A percentile compares a stretch with the other conserved stretches of the same genome.
Conservation (phyloP, 345 rosid genomes). For the Eucalyptus curtisii region DNA sequence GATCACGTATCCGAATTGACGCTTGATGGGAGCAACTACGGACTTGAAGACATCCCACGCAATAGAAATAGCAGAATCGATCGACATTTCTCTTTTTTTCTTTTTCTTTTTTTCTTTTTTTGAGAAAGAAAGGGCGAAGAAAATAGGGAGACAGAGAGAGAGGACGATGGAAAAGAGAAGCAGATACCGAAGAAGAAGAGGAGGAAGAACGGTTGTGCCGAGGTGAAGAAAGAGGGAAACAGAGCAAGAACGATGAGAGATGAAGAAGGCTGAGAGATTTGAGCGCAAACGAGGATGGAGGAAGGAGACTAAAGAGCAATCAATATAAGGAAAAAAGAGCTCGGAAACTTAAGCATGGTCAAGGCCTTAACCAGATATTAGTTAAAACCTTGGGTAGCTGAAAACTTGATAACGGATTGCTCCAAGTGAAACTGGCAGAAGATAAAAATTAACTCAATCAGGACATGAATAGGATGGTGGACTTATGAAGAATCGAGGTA, state of each 20-base stretch:
- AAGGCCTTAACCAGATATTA: no score
- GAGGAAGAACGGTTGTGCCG: background rate
- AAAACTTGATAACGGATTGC: rapidly evolving
- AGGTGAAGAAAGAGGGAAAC: background rate
- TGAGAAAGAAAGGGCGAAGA: no score
- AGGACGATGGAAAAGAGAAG: background rate
- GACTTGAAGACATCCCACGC: no score
- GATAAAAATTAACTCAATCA: no score
- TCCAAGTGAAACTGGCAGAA: rapidly evolving
- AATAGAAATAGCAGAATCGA: no score
- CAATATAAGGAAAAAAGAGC: background rate
- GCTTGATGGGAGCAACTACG: no score
- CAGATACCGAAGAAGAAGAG: background rate
- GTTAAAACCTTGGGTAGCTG: background rate
- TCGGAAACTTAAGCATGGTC: background rate
- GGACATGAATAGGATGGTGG: rapidly evolving
- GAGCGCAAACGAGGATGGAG: background rate
- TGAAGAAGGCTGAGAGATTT: background rate
- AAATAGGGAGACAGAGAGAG: no score
- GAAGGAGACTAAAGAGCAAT: background rate
- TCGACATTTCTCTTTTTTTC: no score
- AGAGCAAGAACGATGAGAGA: background rate
- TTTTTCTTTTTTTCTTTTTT: no score
- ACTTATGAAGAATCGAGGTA: background rate
- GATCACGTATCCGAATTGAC: no score